Evolutionary conservation across 768 basidiomycete genomes (phyloP), one percentile per base, ranked within the genome.

Genomic region (Lepiota brunneoincarnata): DNA sequence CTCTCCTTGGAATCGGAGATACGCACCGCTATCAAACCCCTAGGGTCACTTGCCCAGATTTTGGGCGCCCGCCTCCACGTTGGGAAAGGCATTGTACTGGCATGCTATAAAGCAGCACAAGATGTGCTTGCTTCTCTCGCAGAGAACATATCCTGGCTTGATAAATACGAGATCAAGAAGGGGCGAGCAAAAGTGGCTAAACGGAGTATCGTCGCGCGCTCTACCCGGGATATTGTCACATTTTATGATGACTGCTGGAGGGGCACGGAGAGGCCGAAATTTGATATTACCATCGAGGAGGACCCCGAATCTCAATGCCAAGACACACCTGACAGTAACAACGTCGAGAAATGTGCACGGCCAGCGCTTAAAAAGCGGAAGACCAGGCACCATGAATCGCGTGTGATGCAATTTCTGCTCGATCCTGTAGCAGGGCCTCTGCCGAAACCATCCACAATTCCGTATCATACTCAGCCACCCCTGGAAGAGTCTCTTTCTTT

Each of bases 101-200:
- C 78, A 24, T 82, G 88, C 2, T 92, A 92, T 69, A 86, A 83
- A 64, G 59, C 72, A 35, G 65, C 89, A 24, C 83, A 84, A 61
- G 82, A 87, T 60, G 68, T 79, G 51, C 68, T 91, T 28, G 77
- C 77, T 34, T 69, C 75, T 51, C 83, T 82, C 76, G 79, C 83
- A 23, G 72, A 77, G 45, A 77, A 80, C n/a, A 74, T 92, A 2
- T 87, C 88, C 4, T 93, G 90, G 91, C 72, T 91, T 10, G 77
- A 82, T 57, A 77, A 81, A 42, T 84, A 83, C 56, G 67, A 73
- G 44, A 66, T 59, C 67, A 77, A 69, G 58, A 67, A 70, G 41
- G 80, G 84, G 0, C 76, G 83, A 10, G 79, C 85, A 14, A 86
- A 82, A 62, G 69, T 81, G 38, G 69, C 86, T 10, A 86, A 84